Conservation (phyloP, 2,329 filamentous ascomycete species). For the Rutstroemia sp. region DNA sequence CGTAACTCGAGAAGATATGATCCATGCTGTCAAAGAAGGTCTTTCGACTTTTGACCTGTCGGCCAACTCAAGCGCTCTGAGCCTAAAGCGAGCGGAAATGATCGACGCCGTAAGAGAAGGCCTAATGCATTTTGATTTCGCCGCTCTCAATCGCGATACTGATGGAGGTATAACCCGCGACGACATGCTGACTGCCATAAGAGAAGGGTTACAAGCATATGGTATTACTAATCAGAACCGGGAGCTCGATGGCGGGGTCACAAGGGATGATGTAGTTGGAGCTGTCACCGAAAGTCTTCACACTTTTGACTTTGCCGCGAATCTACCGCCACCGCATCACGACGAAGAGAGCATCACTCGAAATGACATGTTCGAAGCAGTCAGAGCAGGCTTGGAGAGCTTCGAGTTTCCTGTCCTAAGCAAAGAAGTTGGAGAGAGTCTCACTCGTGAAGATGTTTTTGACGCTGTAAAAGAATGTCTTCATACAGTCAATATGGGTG, state of each 20-base stretch:
- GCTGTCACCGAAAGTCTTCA: conserved; percentile 85
- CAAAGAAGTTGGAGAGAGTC: conserved; percentile 34
- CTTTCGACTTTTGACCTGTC: conserved; percentile 44
- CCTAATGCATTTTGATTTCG: conserved; percentile 65
- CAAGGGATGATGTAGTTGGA: conserved; percentile 68
- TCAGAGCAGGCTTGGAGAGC: conserved; percentile 50
- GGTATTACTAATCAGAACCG: conserved; percentile 49
- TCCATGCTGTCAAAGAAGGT: conserved; percentile 56
- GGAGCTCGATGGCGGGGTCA: conserved; percentile 43
- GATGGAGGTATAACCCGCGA: conserved; percentile 68
- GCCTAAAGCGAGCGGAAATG: conserved; percentile 52
- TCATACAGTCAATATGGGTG: conserved; percentile 40
- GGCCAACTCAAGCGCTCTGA: conserved; percentile 20
- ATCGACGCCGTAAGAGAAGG: conserved; percentile 80
- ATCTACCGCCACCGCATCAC: conserved; percentile 47
- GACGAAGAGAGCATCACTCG: conserved; percentile 47
- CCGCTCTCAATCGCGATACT: conserved; percentile 65
- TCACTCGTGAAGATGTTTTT: conserved; percentile 77
- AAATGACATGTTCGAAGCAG: conserved; percentile 57
- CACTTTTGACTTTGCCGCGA: conserved; percentile 67
- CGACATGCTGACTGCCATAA: conserved; percentile 75
- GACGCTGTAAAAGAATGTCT: conserved; percentile 67
- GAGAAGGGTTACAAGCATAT: conserved; percentile 79
- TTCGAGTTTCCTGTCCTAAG: conserved; percentile 38
- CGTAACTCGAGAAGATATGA: conserved; percentile 54